Base-by-base conservation (phyloP, 495 filamentous ascomycete species). In the Alectoria sarmentosa region DNA sequence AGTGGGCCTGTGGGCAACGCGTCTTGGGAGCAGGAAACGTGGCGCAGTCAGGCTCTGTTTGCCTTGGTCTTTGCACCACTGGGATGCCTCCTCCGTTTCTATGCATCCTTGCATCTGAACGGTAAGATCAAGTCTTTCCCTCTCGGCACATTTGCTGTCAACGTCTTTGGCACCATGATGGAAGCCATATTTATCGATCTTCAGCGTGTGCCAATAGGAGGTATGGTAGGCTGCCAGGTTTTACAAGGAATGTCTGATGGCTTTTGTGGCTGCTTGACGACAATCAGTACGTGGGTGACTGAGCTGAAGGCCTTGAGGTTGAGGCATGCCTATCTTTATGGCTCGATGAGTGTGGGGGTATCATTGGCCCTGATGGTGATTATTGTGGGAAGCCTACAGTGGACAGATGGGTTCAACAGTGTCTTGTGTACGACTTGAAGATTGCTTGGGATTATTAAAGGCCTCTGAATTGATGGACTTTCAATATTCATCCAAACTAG, bases 261-360 rank as follows among this genome's bases (percentile, higher is more conserved):
- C 58, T 95, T 96, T 69, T 96, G 92, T 73, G 93, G 93, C 13
- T 87, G 88, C 67, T 76, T 90, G 70, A 96, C 92, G 15, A 98
- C 93, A 14, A 84, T 98, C n/a, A 92, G 88, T 69, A 97, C 92
- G 8, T 96, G 91, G 90, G 88, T 94, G 19, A 76, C 79, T 14
- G 93, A 98, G 79, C 70, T 96, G 71, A 83, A 84, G 65, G 85
- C 83, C 4, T 70, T 96, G 72, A 73, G 81, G 67, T 78, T 86
- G 38, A 73, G 81, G 28, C 78, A 92, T 77, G 86, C 86, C 0
- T 96, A 93, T 77, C 61, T 86, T 0, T 98, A 98, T 76, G 91
- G 89, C 0, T 70, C 73, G 0, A 65, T 72, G 44, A 97, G 90
- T 73, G 79, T 96, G 2, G 71, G 73, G 1, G 80, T 80, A 7